Base-by-base conservation (phyloP, 2,329 filamentous ascomycete species). In the Diaporthe ilicicola region DNA sequence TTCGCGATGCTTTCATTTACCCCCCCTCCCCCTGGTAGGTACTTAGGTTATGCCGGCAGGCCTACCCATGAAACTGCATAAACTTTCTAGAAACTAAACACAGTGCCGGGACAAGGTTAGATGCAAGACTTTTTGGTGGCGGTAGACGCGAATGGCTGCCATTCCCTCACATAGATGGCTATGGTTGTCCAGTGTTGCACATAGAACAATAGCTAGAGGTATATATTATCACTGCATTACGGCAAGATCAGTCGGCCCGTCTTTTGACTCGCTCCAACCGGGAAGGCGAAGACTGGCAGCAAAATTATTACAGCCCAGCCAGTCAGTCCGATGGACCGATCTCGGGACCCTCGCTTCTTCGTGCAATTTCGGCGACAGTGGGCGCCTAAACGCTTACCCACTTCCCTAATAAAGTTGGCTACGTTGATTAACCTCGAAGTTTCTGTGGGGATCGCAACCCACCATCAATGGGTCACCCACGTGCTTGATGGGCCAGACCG, bases 401-500 rank as follows among this genome's bases (percentile, higher is more conserved):
- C 13, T 48, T 6, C 42, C 27, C 24, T 13, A 46, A 22, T 17
- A 48, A 48, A 46, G 54, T 62, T 34, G 42, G 56, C n/a, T 17
- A 27, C 6, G 8, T 34, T 46, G n/a, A 19, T 7, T 17, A 13
- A 24, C 19, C 17, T 62, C 56, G 56, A 62, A 46, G 44, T 62
- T 62, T 62, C 32, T 32, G 29, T 32, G 19, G 56, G 42, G 19
- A 34, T 19, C 56, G 42, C 42, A 39, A 48, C 42, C 56, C 56
- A 61, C 55, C 24, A 12, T 61, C 24, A 29, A 15, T n/a, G 44
- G 39, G 56, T 46, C 24, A 15, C 39, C 56, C 56, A 62, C 56
- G 56, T 62, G 56, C 56, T 48, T n/a, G 22, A 48, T 44, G 56
- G 56, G 56, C 56, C 56, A 62, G 42, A 61, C 9, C 24, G 19